Base-by-base conservation (phyloP, 176 grass and related monocot species). In the Saccharum officinarum region DNA sequence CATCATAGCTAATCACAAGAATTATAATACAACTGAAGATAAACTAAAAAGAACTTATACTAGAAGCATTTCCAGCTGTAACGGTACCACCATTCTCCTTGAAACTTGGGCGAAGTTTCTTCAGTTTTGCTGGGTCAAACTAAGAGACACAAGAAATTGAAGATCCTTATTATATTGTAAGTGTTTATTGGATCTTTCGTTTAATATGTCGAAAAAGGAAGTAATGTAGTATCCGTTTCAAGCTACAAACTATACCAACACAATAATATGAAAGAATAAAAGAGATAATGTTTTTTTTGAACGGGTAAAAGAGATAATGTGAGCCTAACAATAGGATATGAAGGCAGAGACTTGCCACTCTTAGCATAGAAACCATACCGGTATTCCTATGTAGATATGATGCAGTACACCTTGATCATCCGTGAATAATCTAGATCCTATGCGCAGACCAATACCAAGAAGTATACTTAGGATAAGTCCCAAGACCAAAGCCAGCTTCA, bases 41-140 rank as follows among this genome's bases (percentile, higher is more conserved):
- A 50, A 74, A 74, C 5, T 16, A 12, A 62, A 62, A 46, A 28
- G 14, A 8, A 6, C 8, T 50, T 52, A 75, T 75, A 12, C 67
- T 98, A 93, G 95, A 98, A 61, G 95, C 91, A 75, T 98, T 98
- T 54, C 95, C 95, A 83, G 95, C 92, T 75, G 95, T 98, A 85
- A 98, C 92, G 12, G 88, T 98, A 15, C 95, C 95, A 57, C 71
- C 72, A 30, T 92, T 95, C 33, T 95, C 92, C 85, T 95, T 98
- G 84, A 98, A 98, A 92, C 95, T 98, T 87, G 95, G 80, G 18
- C 89, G 87, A 47, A 98, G 95, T 83, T 98, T 98, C 89, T 81
- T 93, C 75, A 95, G 76, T 87, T 98, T 98, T 47, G 42, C 85
- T 57, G 92, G 88, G 81, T 98, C 95, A 92, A 98, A 98, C 95